phyloP scores from a whole-genome alignment of 1,139 yeast species.

The Eremothecium gossypii region DNA sequence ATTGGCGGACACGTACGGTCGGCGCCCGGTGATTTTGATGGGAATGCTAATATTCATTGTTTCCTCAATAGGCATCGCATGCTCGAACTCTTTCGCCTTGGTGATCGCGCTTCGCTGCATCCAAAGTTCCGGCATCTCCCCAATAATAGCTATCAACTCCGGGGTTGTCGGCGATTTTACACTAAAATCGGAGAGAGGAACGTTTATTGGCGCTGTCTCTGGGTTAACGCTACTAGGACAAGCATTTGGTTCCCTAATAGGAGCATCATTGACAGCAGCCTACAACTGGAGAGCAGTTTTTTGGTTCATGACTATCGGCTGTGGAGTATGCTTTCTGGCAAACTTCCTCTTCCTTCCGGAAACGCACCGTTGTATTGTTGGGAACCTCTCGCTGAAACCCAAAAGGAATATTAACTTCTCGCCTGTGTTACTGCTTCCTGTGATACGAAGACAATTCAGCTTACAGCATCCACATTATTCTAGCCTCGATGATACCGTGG shows the following conservation, averaged over 20 bases:
- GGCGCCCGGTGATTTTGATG: slow-evolving; percentile 52
- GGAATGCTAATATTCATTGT: slow-evolving; percentile 48
- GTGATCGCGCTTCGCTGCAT: slow-evolving; percentile 50
- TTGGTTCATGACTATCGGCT: slow-evolving; percentile 59
- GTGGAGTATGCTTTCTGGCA: slow-evolving; percentile 35
- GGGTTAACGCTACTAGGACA: slow-evolving; percentile 65
- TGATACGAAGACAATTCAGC: slow-evolving; percentile 15
- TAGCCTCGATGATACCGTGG: slow-evolving; percentile 26
- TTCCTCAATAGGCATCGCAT: slow-evolving; percentile 54
- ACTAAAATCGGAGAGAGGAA: slow-evolving; percentile 53
- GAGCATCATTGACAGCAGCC: slow-evolving; percentile 52
- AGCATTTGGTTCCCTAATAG: slow-evolving; percentile 69
- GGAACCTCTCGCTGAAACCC: slow-evolving; percentile 53
- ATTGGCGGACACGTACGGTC: slow-evolving; percentile 55
- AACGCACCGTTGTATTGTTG: slow-evolving; percentile 59
- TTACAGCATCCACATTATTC: slow-evolving; percentile 27
- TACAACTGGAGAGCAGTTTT: slow-evolving; percentile 74
- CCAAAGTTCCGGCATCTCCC: slow-evolving; percentile 64
- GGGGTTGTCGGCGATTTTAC: slow-evolving; percentile 69
- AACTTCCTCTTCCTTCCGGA: slow-evolving; percentile 48
- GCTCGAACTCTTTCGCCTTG: slow-evolving; percentile 43
- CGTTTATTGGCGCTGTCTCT: slow-evolving; percentile 49
- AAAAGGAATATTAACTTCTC: slow-evolving; percentile 34
- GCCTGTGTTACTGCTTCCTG: slow-evolving; percentile 34
- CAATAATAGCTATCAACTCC: slow-evolving; percentile 55